Evolutionary conservation across 2,329 filamentous ascomycete genomes (phyloP), one percentile per base, ranked within the genome.

Genomic region (Fusarium pininemorale): DNA sequence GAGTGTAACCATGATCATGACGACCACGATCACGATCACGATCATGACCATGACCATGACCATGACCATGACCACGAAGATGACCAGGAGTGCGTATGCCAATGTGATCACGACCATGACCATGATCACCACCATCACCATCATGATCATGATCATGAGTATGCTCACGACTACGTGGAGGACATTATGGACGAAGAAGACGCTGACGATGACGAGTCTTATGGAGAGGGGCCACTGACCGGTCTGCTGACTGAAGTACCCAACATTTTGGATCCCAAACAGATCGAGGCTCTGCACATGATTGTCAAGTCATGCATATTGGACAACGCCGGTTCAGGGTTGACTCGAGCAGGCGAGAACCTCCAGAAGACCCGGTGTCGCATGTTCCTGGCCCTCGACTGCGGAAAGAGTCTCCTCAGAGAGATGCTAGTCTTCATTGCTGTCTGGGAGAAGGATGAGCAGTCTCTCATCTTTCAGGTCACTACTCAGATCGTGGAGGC

Each of bases 231-330:
- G 7, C 92, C 94, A 28, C 88, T 94, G 79, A 93, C 94, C 24
- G 96, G 96, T 18, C 85, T 98, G 20, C 85, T 98, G 63, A 98
- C 96, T 0, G 96, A 98, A 81, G 94, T 98, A 18, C 96, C 96
- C 37, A 93, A 98, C 75, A 97, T 98, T 42, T 87, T 98, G 37
- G 95, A 97, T 48, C 96, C 96, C 0, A 95, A 95, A 63, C 96
- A 98, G 82, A 98, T 98, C 61, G 96, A 98, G 82, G 95, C 96
- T 11, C 85, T 98, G 60, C 96, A 97, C 63, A 98, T 98, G 95
- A 97, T 98, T 68, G 92, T 98, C 78, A 98, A 98, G 85, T 95
- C 94, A 20, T 97, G 95, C 71, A 97, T 98, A 60, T 90, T 98
- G 28, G 94, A 97, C 77, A 91, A 90, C n/a, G 87, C 90, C 67